A percentile compares a stretch with the other conserved stretches of the same genome.
Conservation (phyloP, 1,284 basidiomycete species). For the Ganoderma sinense region DNA sequence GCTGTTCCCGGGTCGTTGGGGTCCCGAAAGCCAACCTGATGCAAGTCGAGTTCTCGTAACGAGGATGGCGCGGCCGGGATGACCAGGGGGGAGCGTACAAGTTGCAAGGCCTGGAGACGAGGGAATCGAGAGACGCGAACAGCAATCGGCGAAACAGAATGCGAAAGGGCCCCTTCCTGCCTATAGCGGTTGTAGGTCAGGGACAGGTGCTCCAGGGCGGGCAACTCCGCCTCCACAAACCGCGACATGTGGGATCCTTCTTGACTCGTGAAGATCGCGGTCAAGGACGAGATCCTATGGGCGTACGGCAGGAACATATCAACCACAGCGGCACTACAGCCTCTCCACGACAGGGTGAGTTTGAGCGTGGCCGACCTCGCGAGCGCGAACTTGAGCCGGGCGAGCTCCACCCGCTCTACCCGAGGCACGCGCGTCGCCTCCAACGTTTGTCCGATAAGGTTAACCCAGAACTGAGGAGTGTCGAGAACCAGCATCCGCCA, state of each 20-base stretch:
- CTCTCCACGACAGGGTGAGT: not conserved
- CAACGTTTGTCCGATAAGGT: not conserved
- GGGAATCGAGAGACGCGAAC: not conserved
- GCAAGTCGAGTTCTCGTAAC: not conserved
- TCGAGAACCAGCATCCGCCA: not conserved
- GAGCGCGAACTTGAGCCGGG: not conserved
- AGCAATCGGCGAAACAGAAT: not conserved
- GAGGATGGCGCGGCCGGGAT: no score
- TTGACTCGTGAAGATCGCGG: not conserved
- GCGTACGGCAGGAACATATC: not conserved
- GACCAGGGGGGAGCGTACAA: not conserved
- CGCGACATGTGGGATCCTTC: not conserved
- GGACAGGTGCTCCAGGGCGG: not conserved
- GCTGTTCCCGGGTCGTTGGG: not conserved
- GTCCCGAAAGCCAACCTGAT: not conserved
- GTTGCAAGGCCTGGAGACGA: not conserved
- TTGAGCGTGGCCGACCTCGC: not conserved
- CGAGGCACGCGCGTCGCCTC: not conserved
- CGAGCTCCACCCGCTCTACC: not conserved
- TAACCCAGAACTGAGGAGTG: constrained; percentile 5
- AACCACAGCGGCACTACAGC: not conserved
- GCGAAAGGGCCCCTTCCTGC: no score
- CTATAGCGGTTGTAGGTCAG: not conserved
- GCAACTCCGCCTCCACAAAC: not conserved
- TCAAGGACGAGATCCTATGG: not conserved